A percentile compares a stretch with the other conserved stretches of the same genome.
Conservation (phyloP, 257 asterid genomes). For the Ocimum tenuiflorum region DNA sequence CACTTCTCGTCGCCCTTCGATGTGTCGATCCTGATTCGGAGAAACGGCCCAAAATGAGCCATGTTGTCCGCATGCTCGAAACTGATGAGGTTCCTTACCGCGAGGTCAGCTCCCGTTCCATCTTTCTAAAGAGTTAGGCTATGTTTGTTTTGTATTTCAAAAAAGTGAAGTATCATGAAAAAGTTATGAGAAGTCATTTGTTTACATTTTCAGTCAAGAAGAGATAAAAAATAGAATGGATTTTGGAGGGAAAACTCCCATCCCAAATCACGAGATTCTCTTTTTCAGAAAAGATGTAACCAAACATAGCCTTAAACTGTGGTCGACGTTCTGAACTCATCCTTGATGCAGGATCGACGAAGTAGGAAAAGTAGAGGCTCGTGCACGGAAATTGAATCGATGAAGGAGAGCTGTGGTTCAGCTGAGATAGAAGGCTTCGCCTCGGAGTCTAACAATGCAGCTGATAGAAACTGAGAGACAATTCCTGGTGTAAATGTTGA, state of each 20-base stretch:
- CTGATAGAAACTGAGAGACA: conserved; percentile 29
- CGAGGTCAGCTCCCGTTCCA: conserved; percentile 31
- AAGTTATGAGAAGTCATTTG: too few relatives aligned
- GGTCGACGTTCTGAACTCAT: neutral
- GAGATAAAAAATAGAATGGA: too few relatives aligned
- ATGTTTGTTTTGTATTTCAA: too few relatives aligned
- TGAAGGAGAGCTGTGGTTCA: conserved; percentile 52
- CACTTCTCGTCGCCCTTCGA: conserved; percentile 80
- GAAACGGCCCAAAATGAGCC: conserved; percentile 91
- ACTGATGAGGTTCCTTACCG: conserved; percentile 70
- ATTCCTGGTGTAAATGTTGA: conserved; percentile 8
- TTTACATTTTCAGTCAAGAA: too few relatives aligned
- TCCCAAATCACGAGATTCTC: too few relatives aligned
- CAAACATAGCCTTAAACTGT: too few relatives aligned
- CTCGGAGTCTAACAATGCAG: conserved; percentile 19
- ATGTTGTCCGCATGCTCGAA: conserved; percentile 82
- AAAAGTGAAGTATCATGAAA: too few relatives aligned
- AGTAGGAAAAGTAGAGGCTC: conserved; percentile 48
- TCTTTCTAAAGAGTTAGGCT: too few relatives aligned
- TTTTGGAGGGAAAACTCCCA: too few relatives aligned
- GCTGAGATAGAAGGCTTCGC: conserved; percentile 35
- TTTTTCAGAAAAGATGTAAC: too few relatives aligned
- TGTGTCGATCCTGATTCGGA: conserved; percentile 94
- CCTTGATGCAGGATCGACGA: conserved; percentile 55
- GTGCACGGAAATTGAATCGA: conserved; percentile 57